A percentile compares a stretch with the other conserved stretches of the same genome.
phyloP scores from a whole-genome alignment of 768 basidiomycete species.

The Amanita thiersii region DNA sequence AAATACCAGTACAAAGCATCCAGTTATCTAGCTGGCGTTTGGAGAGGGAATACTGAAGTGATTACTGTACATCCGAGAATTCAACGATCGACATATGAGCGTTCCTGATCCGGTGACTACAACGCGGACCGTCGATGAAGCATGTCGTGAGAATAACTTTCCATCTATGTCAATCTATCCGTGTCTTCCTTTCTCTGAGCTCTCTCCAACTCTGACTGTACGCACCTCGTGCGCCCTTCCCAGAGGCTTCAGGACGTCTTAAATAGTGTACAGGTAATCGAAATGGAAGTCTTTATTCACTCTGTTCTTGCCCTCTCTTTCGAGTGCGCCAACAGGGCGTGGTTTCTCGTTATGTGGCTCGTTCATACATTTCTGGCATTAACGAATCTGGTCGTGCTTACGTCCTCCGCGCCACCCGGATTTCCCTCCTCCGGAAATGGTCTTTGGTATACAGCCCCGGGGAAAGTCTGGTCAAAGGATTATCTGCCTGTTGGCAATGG shows the following conservation, averaged over 20 bases:
- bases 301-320: background rate
- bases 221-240: no score
- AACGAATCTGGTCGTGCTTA: constrained; percentile 14
- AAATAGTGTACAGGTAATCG: background rate
- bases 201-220: no score
- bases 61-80: no score
- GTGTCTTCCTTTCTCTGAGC: no score
- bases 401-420: constrained; percentile 25
- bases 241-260: background rate
- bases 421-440: constrained; percentile 72
- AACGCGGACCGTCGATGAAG: no score
- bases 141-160: no score
- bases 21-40: no score
- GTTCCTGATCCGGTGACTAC: no score
- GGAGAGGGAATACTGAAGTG: no score
- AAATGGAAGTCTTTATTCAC: background rate
- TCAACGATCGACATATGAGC: no score
- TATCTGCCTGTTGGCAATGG: constrained; percentile 72
- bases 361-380: constrained; percentile 17
- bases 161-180: no score
- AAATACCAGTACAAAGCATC: no score
- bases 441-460: constrained; percentile 57
- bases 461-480: constrained; percentile 46
- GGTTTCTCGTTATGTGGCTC: constrained; percentile 15
- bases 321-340: background rate